These are phyloP conservation scores for Phytophthora europaea DNA, from an alignment of 352 stramenopile genomes.

Conservation along the genomic window DNA sequence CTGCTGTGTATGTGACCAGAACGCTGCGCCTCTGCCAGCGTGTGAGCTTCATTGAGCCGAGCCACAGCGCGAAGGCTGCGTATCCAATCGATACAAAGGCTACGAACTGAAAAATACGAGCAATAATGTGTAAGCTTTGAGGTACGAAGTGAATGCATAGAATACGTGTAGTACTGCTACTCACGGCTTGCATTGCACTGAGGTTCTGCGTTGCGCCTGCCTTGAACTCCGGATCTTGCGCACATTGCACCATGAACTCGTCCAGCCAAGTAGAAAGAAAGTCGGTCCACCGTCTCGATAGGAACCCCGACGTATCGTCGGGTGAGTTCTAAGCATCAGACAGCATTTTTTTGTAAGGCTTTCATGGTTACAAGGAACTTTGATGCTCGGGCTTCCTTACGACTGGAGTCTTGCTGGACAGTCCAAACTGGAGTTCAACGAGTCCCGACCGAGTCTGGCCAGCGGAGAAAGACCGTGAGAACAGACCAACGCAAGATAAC, in stretches of 20 bases:
- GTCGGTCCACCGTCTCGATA: conserved; percentile 10
- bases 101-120: conserved; percentile 46
- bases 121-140: conserved; percentile 7
- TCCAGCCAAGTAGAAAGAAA: conserved; percentile 25
- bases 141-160: not conserved
- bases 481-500: not conserved
- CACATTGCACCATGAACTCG: conserved; percentile 36
- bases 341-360: not conserved
- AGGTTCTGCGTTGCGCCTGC: conserved; percentile 36
- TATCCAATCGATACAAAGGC: conserved; percentile 63
- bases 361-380: not conserved
- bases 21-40: conserved; percentile 56
- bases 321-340: not conserved
- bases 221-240: conserved; percentile 42
- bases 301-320: not conserved
- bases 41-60: conserved; percentile 64
- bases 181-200: conserved; percentile 49
- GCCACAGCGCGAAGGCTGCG: conserved; percentile 49
- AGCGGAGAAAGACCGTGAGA: not conserved
- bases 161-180: conserved; percentile 4
- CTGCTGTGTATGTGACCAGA: conserved; percentile 45
- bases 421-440: conserved; percentile 9
- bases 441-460: conserved; percentile 19
- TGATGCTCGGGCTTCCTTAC: not conserved
- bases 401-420: not conserved